Base-by-base conservation (phyloP, 305 asterid genomes). In the Rubia tinctorum region DNA sequence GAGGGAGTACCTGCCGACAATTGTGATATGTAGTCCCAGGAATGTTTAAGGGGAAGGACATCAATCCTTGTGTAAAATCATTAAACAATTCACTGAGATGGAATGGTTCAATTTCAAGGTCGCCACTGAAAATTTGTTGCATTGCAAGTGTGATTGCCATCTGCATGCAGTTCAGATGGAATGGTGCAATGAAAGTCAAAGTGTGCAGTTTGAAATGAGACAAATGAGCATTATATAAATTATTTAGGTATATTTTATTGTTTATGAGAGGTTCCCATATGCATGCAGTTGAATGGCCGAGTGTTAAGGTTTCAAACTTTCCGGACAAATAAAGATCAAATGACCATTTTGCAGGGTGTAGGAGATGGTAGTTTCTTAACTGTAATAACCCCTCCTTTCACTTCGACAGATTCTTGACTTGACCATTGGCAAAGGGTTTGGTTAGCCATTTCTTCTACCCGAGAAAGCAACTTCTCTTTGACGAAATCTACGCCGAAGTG, bases 11-110 rank as follows among this genome's bases (percentile, higher is more conserved):
- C 92, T 89, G 85, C 62, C 89, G 78, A 75, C 96, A 91, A 76
- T 76, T 85, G 73, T 89, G 92, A 77, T 91, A 92, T 7, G 94
- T 67, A 20, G 96, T 89, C 6, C 97, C 97, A 7, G 97, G 96
- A 69, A 91, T 63, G 75, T 91, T 91, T 25, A 91, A 73, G 4
- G 97, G 96, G 42, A 91, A 91, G 2, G 97, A 85, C 89, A 91
- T 89, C 8, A 91, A 45, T 4, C 94, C 96, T 63, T 88, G 89
- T 1, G 85, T 86, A 80, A 89, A 76, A 45, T 89, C 92, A 69
- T 82, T 82, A 62, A 89, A 89, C 96, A 89, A 81, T 73, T 88
- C 89, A 72, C 96, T 84, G n/a, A 91, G 84, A 70, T 86, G 77
- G 22, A 73, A 58, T 1, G 94, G 84, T 15, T 71, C 71, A 60